These are phyloP conservation scores for Linderina pennispora DNA, from an alignment of 192 early-diverging fungal species.

Conservation along the genomic window DNA sequence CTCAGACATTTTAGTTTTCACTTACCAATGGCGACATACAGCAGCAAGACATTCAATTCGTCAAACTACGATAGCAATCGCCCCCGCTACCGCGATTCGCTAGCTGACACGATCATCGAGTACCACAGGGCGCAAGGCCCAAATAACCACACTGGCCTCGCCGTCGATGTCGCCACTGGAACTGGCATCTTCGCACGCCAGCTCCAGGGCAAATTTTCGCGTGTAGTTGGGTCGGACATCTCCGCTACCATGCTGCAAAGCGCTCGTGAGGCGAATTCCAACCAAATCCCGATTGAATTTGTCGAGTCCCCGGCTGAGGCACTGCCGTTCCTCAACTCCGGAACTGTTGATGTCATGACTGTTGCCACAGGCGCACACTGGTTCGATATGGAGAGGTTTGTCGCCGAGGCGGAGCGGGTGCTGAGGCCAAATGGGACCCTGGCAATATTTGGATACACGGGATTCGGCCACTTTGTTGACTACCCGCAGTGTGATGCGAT, in stretches of 20 bases:
- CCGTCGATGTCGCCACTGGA: constrained; percentile 44
- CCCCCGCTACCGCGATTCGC: constrained; percentile 23
- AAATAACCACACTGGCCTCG: constrained; percentile 17
- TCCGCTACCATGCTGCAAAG: constrained; percentile 33
- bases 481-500: constrained; percentile 40
- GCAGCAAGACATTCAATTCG: constrained; percentile 13
- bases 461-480: constrained; percentile 21
- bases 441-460: constrained; percentile 40
- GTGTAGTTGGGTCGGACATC: constrained; percentile 37
- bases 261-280: constrained; percentile 12
- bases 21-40: constrained; percentile 27
- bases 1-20: not conserved
- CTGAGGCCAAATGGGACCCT: constrained; percentile 37
- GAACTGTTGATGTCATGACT: constrained; percentile 35
- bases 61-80: constrained; percentile 27
- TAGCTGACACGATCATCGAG: constrained; percentile 18
- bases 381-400: constrained; percentile 27
- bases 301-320: constrained; percentile 22
- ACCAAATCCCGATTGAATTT: constrained; percentile 11
- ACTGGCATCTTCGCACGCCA: constrained; percentile 43
- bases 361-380: constrained; percentile 40
- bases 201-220: constrained; percentile 13
- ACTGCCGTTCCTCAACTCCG: constrained; percentile 9
- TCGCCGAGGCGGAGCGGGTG: constrained; percentile 26
- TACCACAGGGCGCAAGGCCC: constrained; percentile 26